Base-by-base conservation (phyloP, 345 rosid genomes). In the Salix dunnii region DNA sequence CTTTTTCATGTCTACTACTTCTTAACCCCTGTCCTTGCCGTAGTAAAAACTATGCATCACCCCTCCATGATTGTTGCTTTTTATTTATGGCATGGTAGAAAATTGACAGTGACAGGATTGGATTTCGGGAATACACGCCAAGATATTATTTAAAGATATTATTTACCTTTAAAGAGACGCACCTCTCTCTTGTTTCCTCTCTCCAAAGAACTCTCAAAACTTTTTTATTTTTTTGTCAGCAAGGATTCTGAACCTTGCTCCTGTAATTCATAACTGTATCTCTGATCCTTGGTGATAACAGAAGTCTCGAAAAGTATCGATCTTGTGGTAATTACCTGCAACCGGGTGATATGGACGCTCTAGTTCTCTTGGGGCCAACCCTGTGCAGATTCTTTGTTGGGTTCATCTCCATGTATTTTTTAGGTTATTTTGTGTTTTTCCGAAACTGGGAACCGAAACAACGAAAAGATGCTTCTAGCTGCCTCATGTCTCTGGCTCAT, bases 381-480 rank as follows among this genome's bases (percentile, higher is more conserved):
- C 70, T 85, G 0, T 67, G 80, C 13, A 46, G 82, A 28, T 90
- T 85, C 78, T 82, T 91, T 84, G 46, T 79, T 31, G 53, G 89
- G 68, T 92, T 95, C 78, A 63, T 81, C 51, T 46, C 33, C 71
- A 58, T 84, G 2, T 89, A 92, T 55, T 76, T 90, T 27, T 40
- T 86, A 42, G 90, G 87, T 13, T 89, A 86, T 82, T 82, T 85
- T 23, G 33, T 82, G 2, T 25, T 92, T 28, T 88, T 93, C 84
- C 89, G 88, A 2, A 82, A 85, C 43, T 92, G 97, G 99, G 86
- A 77, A 73, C 85, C 83, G 7, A 76, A 82, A 0, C 85, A 83
- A 61, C 83, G 92, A 11, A 75, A 83, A 17, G 90, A 86, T 75
- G 99, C 97, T 72, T 80, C 97, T 30, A 91, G 97, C 84, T 89